Base-by-base conservation (phyloP, 129 eudicot genomes). In the Cynara cardunculus region DNA sequence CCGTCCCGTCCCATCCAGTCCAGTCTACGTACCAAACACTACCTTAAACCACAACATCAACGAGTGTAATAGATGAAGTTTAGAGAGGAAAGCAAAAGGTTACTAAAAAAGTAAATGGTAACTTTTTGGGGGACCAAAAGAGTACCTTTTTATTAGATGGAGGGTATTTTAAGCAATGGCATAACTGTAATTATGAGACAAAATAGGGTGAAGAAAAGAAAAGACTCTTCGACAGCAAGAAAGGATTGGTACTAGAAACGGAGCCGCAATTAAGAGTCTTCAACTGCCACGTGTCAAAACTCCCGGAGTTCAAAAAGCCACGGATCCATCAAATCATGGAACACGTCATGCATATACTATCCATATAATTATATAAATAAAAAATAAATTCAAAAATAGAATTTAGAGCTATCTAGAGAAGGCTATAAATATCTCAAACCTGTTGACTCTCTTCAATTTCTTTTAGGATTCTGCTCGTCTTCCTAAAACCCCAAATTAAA, bases 321-420 rank as follows among this genome's bases (percentile, higher is more conserved):
- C 86, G 82, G 46, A 83, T 83, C 86, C 86, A 77, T 83, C 86
- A 77, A 77, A 35, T 83, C 78, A 77, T 26, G 53, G 82, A 77
- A 77, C 86, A 76, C 86, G 86, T 83, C 86, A 83, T 39, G 37
- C 81, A 13, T 35, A 34, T 53, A 26, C 65, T 61, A 34, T 7
- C 82, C 73, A 77, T 30, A 37, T 56, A 70, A 21, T 37, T 53
- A 30, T 19, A 65, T 25, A 5, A 32, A 31, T 6, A 19, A 71
- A 16, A 14, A 8, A 27, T 31, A 4, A 34, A 6, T 39, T 24
- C 32, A 27, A 53, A 5, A 44, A 56, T 11, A 61, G 2, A 56
- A 27, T 46, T 13, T 65, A 41, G 32, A 81, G 25, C 19, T 4
- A 25, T 68, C 71, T 56, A 31, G 44, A 81, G 82, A 83, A 77